Evolutionary conservation across 2,329 filamentous ascomycete species (phyloP).

Genomic region (Pseudogymnoascus sp.): DNA sequence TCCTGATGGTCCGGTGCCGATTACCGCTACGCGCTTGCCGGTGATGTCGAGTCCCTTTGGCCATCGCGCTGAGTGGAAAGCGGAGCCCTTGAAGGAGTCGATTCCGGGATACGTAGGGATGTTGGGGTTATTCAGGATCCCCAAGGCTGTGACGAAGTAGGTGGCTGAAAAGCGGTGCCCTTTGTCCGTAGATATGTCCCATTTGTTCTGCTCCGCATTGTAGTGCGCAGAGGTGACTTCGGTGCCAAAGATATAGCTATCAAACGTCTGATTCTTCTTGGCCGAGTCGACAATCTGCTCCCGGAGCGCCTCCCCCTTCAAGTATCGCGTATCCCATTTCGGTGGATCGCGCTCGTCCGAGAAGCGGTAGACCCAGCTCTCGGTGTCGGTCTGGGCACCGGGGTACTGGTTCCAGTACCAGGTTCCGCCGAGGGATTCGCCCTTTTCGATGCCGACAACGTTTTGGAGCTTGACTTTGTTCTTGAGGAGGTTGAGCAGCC

Average conservation of each 20-base stretch:
- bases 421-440: conserved; percentile 13
- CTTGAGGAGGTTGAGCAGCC: conserved; percentile 14
- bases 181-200: conserved; percentile 17
- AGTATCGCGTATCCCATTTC: not conserved
- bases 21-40: conserved; percentile 46
- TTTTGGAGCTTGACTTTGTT: conserved; percentile 13
- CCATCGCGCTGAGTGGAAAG: conserved; percentile 48
- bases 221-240: conserved; percentile 16
- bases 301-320: not conserved
- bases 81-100: conserved; percentile 37
- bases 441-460: conserved; percentile 12
- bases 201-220: conserved; percentile 9
- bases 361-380: conserved; percentile 17
- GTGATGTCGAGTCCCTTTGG: conserved; percentile 39
- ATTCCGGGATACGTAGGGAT: conserved; percentile 34
- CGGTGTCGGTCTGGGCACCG: conserved; percentile 21
- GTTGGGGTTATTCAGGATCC: conserved; percentile 18
- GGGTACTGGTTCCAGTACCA: conserved; percentile 22
- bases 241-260: conserved; percentile 15
- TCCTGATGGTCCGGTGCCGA: conserved; percentile 47
- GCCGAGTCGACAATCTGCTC: not conserved
- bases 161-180: conserved; percentile 13
- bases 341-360: not conserved
- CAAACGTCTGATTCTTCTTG: not conserved
- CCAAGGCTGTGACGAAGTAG: conserved; percentile 19